Conservation (phyloP, 768 basidiomycete genomes). For the Lanmaoa rubissima region DNA sequence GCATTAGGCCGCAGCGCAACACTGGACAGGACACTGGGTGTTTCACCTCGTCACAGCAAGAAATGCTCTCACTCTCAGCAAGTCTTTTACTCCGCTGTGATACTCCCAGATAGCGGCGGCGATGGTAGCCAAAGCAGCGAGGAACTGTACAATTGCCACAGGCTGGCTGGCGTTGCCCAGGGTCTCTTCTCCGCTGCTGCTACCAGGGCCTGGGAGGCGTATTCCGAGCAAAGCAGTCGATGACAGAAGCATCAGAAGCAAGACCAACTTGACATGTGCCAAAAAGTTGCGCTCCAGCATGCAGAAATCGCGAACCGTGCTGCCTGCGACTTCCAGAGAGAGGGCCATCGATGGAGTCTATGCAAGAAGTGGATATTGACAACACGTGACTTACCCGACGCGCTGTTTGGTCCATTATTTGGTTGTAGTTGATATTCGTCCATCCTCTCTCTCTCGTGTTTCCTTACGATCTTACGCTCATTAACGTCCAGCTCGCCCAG, state of each 20-base stretch:
- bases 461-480: slow-evolving; percentile 22
- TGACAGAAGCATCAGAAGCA: slow-evolving; percentile 61
- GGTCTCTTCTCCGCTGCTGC: slow-evolving; percentile 19
- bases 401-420: slow-evolving; percentile 42
- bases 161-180: slow-evolving; percentile 39
- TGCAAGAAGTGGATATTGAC: not conserved
- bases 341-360: slow-evolving; percentile 11
- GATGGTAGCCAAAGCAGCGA: slow-evolving; percentile 53
- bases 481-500: slow-evolving; percentile 28
- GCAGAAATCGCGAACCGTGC: slow-evolving; percentile 70
- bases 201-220: slow-evolving; percentile 48
- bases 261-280: slow-evolving; percentile 63
- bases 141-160: slow-evolving; percentile 52
- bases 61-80: slow-evolving; percentile 59
- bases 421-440: slow-evolving; percentile 35
- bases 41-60: slow-evolving; percentile 53
- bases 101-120: slow-evolving; percentile 67
- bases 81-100: slow-evolving; percentile 52
- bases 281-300: slow-evolving; percentile 79
- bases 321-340: slow-evolving; percentile 48
- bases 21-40: slow-evolving; percentile 12
- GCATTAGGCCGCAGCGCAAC: slow-evolving; percentile 3
- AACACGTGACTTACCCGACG: slow-evolving; percentile 22
- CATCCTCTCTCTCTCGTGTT: not conserved
- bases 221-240: slow-evolving; percentile 61